Evolutionary conservation across 129 eudicot genomes (phyloP).

Genomic region (Centaurea solstitialis): DNA sequence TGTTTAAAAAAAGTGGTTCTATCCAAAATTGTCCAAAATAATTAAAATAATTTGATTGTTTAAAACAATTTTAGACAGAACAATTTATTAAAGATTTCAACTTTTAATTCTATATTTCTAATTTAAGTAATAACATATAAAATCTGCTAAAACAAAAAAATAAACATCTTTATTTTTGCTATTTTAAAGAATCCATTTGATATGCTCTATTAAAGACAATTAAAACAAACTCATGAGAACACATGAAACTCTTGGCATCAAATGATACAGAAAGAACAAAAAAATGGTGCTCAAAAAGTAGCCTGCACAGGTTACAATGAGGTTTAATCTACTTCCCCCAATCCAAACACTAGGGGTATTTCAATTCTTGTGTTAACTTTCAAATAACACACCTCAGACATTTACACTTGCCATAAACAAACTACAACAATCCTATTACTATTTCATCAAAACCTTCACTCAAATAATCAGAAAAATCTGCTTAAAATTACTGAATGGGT

Average conservation of each 20-base stretch:
- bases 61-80: too few species aligned
- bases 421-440: constrained; percentile 25
- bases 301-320: constrained; percentile 15
- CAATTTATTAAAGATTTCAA: too few species aligned
- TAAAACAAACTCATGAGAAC: not conserved
- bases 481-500: not conserved
- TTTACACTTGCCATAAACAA: constrained; percentile 38
- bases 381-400: constrained; percentile 19
- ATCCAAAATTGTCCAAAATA: too few species aligned
- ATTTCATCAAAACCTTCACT: constrained; percentile 23
- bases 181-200: too few species aligned
- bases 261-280: not conserved
- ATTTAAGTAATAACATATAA: too few species aligned
- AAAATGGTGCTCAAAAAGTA: not conserved
- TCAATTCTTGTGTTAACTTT: not conserved
- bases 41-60: too few species aligned
- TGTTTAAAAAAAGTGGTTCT: too few species aligned
- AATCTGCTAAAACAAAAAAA: too few species aligned
- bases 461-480: constrained; percentile 7
- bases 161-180: too few species aligned
- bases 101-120: too few species aligned
- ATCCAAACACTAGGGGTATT: not conserved
- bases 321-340: not conserved
- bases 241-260: not conserved
- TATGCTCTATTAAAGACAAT: not conserved